Conservation (phyloP, 2,329 filamentous ascomycete genomes). For the Diaporthe helianthi region DNA sequence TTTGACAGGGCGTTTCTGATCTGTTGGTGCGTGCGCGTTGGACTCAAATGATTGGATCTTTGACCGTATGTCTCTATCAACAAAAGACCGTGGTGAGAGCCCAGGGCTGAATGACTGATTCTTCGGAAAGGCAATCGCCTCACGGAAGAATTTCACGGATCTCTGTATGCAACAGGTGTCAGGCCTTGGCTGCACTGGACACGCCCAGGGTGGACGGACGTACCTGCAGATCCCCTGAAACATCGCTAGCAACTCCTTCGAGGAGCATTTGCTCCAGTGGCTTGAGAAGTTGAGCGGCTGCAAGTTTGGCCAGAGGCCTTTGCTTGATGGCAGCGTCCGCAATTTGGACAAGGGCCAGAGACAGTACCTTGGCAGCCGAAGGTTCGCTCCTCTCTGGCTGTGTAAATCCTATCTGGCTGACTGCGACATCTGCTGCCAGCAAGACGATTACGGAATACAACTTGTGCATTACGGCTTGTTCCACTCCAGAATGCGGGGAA, state of each 20-base stretch:
- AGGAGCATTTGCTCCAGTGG: constrained; percentile 13
- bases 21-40: not conserved
- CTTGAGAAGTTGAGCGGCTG: constrained; percentile 39
- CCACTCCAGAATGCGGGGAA: constrained; percentile 26
- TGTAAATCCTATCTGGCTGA: constrained; percentile 33
- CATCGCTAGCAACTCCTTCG: not conserved
- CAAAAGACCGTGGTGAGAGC: constrained; percentile 18
- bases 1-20: constrained; percentile 18
- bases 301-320: constrained; percentile 39
- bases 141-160: constrained; percentile 21
- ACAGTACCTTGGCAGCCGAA: constrained; percentile 34
- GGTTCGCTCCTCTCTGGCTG: constrained; percentile 34
- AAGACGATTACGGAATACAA: constrained; percentile 40
- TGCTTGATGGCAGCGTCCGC: constrained; percentile 37
- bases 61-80: constrained; percentile 22
- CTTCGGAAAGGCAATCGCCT: constrained; percentile 7
- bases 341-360: constrained; percentile 39
- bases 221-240: constrained; percentile 26
- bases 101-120: constrained; percentile 13
- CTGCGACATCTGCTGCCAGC: constrained; percentile 38
- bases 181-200: constrained; percentile 1
- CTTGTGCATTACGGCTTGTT: constrained; percentile 38
- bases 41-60: constrained; percentile 18
- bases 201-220: constrained; percentile 9
- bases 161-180: constrained; percentile 3